Percentiles rank a stretch among this genome's conserved stretches.
These are phyloP conservation scores for Spiraea crenata DNA, from an alignment of 331 rosid species.

Conservation along the genomic window DNA sequence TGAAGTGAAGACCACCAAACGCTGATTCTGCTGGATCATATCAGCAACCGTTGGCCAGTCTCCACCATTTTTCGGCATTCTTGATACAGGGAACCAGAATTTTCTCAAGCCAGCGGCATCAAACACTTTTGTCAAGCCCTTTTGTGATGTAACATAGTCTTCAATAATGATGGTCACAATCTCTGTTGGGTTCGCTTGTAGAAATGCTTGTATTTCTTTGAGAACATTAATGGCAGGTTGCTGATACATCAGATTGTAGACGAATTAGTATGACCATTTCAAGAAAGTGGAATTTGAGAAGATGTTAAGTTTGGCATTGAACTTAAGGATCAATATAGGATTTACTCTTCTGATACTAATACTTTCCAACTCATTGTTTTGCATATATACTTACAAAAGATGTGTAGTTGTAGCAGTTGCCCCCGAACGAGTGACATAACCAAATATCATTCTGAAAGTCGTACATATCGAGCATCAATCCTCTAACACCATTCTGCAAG, in stretches of 20 bases:
- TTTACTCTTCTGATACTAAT: no score
- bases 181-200: constrained; percentile 72
- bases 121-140: constrained; percentile 82
- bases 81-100: constrained; percentile 81
- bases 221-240: constrained; percentile 84
- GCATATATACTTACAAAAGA: constrained; percentile 71
- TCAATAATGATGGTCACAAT: constrained; percentile 78
- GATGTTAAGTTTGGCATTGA: no score
- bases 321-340: no score
- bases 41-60: constrained; percentile 85
- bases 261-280: neutral
- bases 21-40: constrained; percentile 75
- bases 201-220: constrained; percentile 70
- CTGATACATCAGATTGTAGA: constrained; percentile 32
- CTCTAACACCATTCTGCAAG: constrained; percentile 78
- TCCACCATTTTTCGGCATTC: constrained; percentile 84
- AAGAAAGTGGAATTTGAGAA: neutral
- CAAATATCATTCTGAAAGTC: constrained; percentile 76
- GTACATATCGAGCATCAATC: constrained; percentile 90
- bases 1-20: constrained; percentile 83
- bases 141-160: constrained; percentile 81
- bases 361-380: neutral
- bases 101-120: constrained; percentile 82
- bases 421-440: constrained; percentile 89
- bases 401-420: constrained; percentile 74